Base-by-base conservation (phyloP, 2,329 filamentous ascomycete genomes). In the Aureobasidium sp. region DNA sequence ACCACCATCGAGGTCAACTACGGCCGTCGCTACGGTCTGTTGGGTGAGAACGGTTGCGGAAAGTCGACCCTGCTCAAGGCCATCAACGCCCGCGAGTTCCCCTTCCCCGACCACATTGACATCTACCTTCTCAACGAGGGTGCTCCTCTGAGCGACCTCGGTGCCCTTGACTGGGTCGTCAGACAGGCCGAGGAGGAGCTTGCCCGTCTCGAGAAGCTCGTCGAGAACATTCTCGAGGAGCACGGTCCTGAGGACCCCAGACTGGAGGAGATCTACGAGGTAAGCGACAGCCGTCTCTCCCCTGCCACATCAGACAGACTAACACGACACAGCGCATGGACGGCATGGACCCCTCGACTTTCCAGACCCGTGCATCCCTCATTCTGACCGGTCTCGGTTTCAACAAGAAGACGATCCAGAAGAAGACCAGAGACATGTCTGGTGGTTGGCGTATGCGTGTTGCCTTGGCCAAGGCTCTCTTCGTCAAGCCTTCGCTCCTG, bases 361-460 rank as follows among this genome's bases (percentile, higher is more conserved):
- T 99, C 79, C 82, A 91, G 73, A 96, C 93, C 65, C 91, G 94
- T 74, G 94, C 94, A 65, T 96, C 93, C 62, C 87, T 97, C 68
- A 99, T 99, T 75, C 79, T 99, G 70, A 99, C 94, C 62, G 94
- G 94, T 91, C 89, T 99, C 64, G 94, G 94, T 68, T 99, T 99
- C 86, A 96, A 99, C 87, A 97, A 97, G 83, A 80, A 79, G 70
- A 99, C 95, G 62, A 97, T 99, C 74, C 82, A 95, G 78, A 99
- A 99, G 86, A 97, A 95, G 87, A 99, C 95, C 71, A 99, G 97
- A 85, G 95, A 99, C 77, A 99, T 99, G 95, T 99, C 94, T 68
- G 94, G 94, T 90, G 94, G 94, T 71, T 99, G 94, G 94, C 87
- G 93, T 83, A 99, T 99, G 94, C 91, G 95, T 84, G 94, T 99